Base-by-base conservation (phyloP, 805 yeast genomes). In the Candida coquimbonensis region DNA sequence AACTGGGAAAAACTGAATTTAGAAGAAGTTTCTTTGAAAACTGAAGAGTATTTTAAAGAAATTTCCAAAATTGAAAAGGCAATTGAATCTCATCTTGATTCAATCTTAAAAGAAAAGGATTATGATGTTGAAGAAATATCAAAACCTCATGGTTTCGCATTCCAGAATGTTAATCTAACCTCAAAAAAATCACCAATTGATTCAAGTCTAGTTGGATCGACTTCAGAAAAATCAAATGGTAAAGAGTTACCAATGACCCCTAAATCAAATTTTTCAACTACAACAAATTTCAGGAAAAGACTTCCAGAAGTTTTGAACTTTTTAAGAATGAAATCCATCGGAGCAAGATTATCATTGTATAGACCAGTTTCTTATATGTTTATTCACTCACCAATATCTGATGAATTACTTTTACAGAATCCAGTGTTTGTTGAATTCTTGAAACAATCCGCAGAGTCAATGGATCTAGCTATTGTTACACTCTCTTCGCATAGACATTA, bases 401-500 rank as follows among this genome's bases (percentile, higher is more conserved):
- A 39, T 19, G 41, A 40, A 21, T 17, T 24, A 4, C 7, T 45
- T 17, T 12, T 45, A 13, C 35, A 24, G 8, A 35, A 36, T 7
- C 53, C 53, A n/a, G 45, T 54, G 26, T 40, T 56, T 9, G 44
- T 45, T 7, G 51, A 49, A 12, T 39, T 57, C 5, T n/a, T 57
- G 11, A 31, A 40, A 24, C 58, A 53, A 37, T 40, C 50, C 1
- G 47, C 39, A 0, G 58, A 57, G 27, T 50, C 53, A 0, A 46
- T 51, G 38, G 59, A 53, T 9, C 33, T 55, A 39, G 14, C 56
- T 17, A 51, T 52, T 21, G 41, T 55, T 3, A 53, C 58, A 32
- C 33, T 57, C 11, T 57, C 62, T 0, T 47, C 52, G 1, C 62
- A 57, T 37, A 47, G 62, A 29, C 60, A 57, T 41, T 53, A 49